These are phyloP conservation scores for Ophiostoma piceae DNA, from an alignment of 2,329 filamentous ascomycete genomes.

Conservation along the genomic window DNA sequence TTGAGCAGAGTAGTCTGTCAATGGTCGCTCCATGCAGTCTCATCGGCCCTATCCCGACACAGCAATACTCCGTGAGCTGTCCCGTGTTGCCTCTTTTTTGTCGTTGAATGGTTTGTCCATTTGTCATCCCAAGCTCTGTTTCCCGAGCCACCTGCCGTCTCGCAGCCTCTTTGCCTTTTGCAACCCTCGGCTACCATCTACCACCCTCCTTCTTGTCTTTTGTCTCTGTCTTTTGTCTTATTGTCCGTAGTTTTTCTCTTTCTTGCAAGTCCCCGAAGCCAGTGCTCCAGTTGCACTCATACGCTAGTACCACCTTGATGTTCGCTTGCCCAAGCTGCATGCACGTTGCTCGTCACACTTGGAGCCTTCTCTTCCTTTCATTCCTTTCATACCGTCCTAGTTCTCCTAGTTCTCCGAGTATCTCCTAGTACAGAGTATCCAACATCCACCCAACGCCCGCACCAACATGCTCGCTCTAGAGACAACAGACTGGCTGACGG, in stretches of 20 bases:
- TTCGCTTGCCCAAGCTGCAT: conserved; percentile 10
- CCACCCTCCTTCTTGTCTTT: neutral
- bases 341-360: neutral
- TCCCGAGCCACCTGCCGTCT: neutral
- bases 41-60: neutral
- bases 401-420: too few relatives aligned
- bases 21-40: neutral
- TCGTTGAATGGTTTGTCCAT: neutral
- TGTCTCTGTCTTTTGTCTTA: too few relatives aligned
- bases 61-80: neutral
- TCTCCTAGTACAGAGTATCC: too few relatives aligned
- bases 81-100: neutral
- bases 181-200: neutral
- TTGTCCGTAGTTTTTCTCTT: too few relatives aligned
- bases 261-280: neutral
- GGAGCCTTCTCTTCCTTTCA: neutral
- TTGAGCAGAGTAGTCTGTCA: too few relatives aligned
- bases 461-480: neutral
- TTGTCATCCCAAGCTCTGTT: neutral
- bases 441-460: neutral
- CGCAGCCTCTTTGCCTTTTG: neutral
- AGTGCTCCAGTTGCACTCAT: neutral
- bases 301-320: neutral
- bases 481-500: neutral
- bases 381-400: too few relatives aligned